Conservation (phyloP, 768 basidiomycete species). For the Candolleomyces eurysporus region DNA sequence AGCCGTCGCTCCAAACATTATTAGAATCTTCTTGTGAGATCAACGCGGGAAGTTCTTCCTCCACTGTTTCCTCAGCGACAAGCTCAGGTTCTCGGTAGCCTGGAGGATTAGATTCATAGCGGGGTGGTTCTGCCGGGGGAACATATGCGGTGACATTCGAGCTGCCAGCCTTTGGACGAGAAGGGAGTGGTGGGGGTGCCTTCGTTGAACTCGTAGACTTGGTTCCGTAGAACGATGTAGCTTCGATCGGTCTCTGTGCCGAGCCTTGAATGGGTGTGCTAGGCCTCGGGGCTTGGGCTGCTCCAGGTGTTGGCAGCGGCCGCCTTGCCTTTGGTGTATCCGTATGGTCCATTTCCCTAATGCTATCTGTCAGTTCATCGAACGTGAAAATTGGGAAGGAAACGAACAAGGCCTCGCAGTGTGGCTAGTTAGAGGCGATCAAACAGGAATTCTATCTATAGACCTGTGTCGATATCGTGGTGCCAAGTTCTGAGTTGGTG, state of each 20-base stretch:
- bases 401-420: constrained; percentile 10
- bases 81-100: constrained; percentile 58
- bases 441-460: no score
- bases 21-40: constrained; percentile 31
- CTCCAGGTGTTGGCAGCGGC: constrained; percentile 46
- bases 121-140: constrained; percentile 35
- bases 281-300: constrained; percentile 31
- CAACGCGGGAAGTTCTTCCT: constrained; percentile 36
- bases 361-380: neutral
- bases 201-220: constrained; percentile 2
- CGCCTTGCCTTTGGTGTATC: constrained; percentile 45
- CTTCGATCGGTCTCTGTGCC: constrained; percentile 25
- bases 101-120: constrained; percentile 30
- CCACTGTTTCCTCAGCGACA: constrained; percentile 39
- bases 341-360: constrained; percentile 42
- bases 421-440: no score
- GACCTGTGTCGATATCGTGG: no score
- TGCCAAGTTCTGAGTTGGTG: no score
- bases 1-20: constrained; percentile 14
- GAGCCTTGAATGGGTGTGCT: constrained; percentile 37
- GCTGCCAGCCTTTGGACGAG: constrained; percentile 38
- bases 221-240: constrained; percentile 37
- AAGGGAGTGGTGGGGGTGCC: constrained; percentile 36
- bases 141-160: constrained; percentile 41
- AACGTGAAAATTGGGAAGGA: constrained; percentile 9